Percentiles rank a stretch among this genome's conserved stretches.
These are phyloP conservation scores for Uncinocarpus reesii DNA, from an alignment of 2,329 filamentous ascomycete genomes.

Conservation along the genomic window DNA sequence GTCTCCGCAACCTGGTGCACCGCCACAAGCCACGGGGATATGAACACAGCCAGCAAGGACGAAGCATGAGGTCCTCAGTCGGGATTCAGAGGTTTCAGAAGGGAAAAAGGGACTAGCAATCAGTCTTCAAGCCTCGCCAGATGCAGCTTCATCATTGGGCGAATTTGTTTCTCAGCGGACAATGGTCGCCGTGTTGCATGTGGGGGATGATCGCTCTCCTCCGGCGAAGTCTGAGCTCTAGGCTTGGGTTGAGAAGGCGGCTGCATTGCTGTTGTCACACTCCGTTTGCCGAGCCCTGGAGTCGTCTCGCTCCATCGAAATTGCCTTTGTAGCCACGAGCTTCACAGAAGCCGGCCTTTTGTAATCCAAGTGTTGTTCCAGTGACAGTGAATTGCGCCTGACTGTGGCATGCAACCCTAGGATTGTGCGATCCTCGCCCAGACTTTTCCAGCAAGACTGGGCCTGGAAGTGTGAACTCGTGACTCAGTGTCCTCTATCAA, in stretches of 20 bases:
- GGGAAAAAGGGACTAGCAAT: no score
- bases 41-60: not conserved
- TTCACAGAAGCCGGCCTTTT: not conserved
- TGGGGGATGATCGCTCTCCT: not conserved
- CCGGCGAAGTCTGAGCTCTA: not conserved
- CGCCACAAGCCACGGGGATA: not conserved
- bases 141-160: not conserved
- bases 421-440: conserved; percentile 7
- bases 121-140: not conserved
- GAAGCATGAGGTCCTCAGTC: not conserved
- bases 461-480: conserved; percentile 4
- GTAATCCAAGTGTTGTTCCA: not conserved
- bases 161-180: conserved; percentile 1
- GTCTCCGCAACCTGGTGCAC: not conserved
- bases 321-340: not conserved
- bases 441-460: conserved; percentile 8
- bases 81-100: not conserved
- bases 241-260: conserved; percentile 2
- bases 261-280: conserved; percentile 1
- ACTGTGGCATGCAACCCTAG: conserved; percentile 6
- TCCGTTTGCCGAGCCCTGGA: not conserved
- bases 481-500: not conserved
- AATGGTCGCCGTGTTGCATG: not conserved
- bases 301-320: not conserved
- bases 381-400: not conserved